Percentiles rank a stretch among this genome's conserved stretches.
Conservation (phyloP, 495 filamentous ascomycete species). For the Xylaria longipes region DNA sequence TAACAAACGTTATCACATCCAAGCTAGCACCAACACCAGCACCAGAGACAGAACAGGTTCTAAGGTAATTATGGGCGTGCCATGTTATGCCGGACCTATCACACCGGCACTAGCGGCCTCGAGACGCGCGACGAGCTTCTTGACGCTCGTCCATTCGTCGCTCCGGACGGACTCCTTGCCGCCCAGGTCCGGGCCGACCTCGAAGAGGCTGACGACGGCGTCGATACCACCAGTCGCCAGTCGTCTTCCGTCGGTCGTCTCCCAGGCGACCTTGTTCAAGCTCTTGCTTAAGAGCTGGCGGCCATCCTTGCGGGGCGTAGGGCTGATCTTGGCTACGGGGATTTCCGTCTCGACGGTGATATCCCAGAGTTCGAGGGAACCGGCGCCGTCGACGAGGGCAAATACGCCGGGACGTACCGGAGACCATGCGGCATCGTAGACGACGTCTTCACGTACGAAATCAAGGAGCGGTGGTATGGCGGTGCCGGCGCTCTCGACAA, state of each 20-base stretch:
- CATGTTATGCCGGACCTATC: slow-evolving; percentile 37
- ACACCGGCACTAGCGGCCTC: slow-evolving; percentile 56
- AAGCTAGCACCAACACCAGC: not conserved
- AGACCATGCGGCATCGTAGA: slow-evolving; percentile 95
- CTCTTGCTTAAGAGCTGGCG: slow-evolving; percentile 72
- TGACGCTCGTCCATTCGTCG: slow-evolving; percentile 92
- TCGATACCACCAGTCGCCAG: slow-evolving; percentile 90
- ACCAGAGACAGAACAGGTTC: not conserved
- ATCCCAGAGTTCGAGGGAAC: slow-evolving; percentile 96
- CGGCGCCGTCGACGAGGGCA: slow-evolving; percentile 88
- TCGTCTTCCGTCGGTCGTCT: slow-evolving; percentile 82
- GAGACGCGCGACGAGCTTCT: slow-evolving; percentile 77
- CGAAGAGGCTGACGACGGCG: slow-evolving; percentile 88
- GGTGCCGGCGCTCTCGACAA: slow-evolving; percentile 54
- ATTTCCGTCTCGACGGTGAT: slow-evolving; percentile 91
- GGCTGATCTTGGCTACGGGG: slow-evolving; percentile 76
- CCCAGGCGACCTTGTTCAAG: slow-evolving; percentile 93
- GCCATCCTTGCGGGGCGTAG: slow-evolving; percentile 65
- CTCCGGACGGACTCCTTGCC: slow-evolving; percentile 77
- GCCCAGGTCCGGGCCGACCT: slow-evolving; percentile 84
- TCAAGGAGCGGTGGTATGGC: slow-evolving; percentile 79
- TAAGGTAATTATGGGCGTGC: not conserved
- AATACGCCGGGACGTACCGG: slow-evolving; percentile 92
- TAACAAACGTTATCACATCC: slow-evolving; percentile 8
- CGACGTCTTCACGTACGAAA: slow-evolving; percentile 89